Evolutionary conservation across 495 filamentous ascomycete species (phyloP).

Genomic region (Rhypophila decipiens): DNA sequence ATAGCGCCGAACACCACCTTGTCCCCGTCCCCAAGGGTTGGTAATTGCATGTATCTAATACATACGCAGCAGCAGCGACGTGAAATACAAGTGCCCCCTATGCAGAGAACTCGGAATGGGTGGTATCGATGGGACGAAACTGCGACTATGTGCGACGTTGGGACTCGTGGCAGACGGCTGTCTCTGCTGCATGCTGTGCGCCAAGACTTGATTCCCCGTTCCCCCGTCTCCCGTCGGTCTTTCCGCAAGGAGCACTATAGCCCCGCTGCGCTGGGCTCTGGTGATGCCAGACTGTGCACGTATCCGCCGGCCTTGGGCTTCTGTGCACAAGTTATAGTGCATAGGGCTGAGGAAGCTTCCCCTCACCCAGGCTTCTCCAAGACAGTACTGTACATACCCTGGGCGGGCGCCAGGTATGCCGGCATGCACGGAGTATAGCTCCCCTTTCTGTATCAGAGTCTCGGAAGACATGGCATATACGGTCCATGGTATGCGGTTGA

Average conservation of each 20-base stretch:
- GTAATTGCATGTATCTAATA: background rate
- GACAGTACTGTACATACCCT: too few relatives aligned
- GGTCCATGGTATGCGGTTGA: too few relatives aligned
- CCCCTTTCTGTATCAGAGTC: too few relatives aligned
- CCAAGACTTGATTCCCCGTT: background rate
- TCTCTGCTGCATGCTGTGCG: background rate
- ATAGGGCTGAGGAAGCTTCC: constrained; percentile 1
- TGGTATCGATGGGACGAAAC: background rate
- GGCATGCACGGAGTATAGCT: too few relatives aligned
- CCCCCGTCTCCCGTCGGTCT: background rate
- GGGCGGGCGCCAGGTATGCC: too few relatives aligned
- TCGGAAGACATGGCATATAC: too few relatives aligned
- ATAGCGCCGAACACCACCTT: background rate
- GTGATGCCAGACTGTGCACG: background rate
- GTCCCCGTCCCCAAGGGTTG: too few relatives aligned
- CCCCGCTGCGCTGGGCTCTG: background rate
- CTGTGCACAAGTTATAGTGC: background rate
- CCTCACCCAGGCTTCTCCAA: background rate
- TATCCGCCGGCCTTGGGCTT: too few relatives aligned
- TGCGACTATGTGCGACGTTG: too few relatives aligned
- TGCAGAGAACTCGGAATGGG: background rate
- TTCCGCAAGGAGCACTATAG: too few relatives aligned
- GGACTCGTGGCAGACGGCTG: background rate
- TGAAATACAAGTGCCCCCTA: background rate
- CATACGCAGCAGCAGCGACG: background rate